Base-by-base conservation (phyloP, 1,284 basidiomycete genomes). In the Ustilago bromivora region DNA sequence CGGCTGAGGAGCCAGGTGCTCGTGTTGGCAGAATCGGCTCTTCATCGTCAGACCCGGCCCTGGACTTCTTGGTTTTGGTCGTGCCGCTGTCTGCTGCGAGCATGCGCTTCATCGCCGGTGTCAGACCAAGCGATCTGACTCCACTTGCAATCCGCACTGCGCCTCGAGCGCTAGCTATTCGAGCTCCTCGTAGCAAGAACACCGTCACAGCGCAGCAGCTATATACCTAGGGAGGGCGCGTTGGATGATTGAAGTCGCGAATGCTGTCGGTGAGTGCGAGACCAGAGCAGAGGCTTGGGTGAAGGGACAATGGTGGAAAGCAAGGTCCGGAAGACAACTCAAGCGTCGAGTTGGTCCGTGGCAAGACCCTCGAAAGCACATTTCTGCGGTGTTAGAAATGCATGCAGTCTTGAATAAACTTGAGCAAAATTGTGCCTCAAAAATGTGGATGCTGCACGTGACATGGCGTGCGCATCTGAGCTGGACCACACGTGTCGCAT, bases 21-120 rank as follows among this genome's bases (percentile, higher is more conserved):
- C 57, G 49, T 3, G 46, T 52, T 8, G 66, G 59, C 1, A 69
- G 38, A 2, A 56, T 8, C 0, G 34, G 54, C 35, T 66, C 59
- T 13, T 73, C 69, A 5, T 66, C 64, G 13, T 40, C 36, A 11
- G 71, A 73, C 15, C 35, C 71, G 7, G 57, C 51, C 13, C 47
- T 64, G 0, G 55, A n/a, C 41, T 64, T 61, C 28, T 73, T 73
- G 4, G 49, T 19, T n/a, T 2, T 32, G 2, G 61, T 31, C 6
- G 13, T 13, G 46, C 23, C 23, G 7, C 46, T 40, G 11, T 49
- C 51, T n/a, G 46, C 3, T 9, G 43, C 55, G 4, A 66, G 34
- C 28, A 66, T 53, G 13, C 71, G 71, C 53, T 73, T 73, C 71
- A 73, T 67, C 51, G 51, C 56, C 11, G 35, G 9, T 23, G n/a